Conservation (phyloP, 768 basidiomycete genomes). For the Auricularia cornea region DNA sequence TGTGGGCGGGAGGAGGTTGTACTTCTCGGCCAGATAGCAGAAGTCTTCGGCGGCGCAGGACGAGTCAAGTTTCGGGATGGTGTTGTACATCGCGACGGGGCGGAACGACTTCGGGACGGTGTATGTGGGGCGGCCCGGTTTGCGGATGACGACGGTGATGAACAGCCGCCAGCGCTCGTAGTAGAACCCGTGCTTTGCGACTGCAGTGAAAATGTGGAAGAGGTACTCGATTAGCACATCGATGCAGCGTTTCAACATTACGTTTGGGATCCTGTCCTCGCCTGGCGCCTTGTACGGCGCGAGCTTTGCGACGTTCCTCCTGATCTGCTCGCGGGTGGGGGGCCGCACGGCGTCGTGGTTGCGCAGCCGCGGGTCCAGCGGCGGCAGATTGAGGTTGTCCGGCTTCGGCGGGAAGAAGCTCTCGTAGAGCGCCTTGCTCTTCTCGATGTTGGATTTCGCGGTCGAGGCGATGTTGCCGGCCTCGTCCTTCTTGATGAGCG, state of each 20-base stretch:
- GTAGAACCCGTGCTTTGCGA: not conserved
- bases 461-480: conserved; percentile 2
- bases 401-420: conserved; percentile 19
- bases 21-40: conserved; percentile 17
- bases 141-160: conserved; percentile 26
- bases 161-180: conserved; percentile 18
- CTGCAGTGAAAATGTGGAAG: not conserved
- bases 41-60: conserved; percentile 19
- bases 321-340: conserved; percentile 13
- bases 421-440: conserved; percentile 11
- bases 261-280: conserved; percentile 3
- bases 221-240: conserved; percentile 11
- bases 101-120: conserved; percentile 28
- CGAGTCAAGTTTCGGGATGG: conserved; percentile 23
- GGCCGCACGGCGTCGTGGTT: not conserved
- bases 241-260: conserved; percentile 17
- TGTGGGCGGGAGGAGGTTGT: conserved; percentile 23
- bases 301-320: not conserved
- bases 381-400: not conserved
- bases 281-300: conserved; percentile 18
- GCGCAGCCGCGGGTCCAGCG: conserved; percentile 7
- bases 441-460: conserved; percentile 14
- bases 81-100: conserved; percentile 30
- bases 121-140: too few species aligned
- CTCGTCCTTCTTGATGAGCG: too few species aligned